Percentiles rank a stretch among this genome's conserved stretches.
These are phyloP conservation scores for Phytophthora kernoviae DNA, from an alignment of 352 stramenopile species.

Conservation along the genomic window DNA sequence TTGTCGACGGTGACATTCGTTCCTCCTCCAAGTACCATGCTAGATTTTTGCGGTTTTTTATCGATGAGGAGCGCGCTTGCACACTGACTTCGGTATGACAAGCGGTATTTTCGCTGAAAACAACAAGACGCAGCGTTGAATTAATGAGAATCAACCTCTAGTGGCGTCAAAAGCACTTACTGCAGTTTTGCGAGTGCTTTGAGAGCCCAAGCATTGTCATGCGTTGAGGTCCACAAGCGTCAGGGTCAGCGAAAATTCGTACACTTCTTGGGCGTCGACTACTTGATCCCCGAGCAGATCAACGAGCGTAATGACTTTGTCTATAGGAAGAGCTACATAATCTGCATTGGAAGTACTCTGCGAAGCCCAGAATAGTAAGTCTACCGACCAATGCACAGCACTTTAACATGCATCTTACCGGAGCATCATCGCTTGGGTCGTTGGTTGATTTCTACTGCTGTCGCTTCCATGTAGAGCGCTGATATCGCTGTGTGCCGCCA, in stretches of 20 bases:
- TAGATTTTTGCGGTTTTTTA: background rate
- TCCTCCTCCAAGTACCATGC: background rate
- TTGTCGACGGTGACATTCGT: constrained; percentile 27
- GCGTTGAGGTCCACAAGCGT: constrained; percentile 14
- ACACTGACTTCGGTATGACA: background rate
- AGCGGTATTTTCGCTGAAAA: constrained; percentile 14
- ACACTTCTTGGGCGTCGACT: constrained; percentile 56
- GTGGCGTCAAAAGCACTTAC: constrained; percentile 27
- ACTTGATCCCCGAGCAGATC: constrained; percentile 71
- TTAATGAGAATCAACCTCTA: background rate
- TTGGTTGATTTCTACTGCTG: background rate
- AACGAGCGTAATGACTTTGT: constrained; percentile 60
- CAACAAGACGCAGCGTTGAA: background rate
- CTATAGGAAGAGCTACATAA: constrained; percentile 25
- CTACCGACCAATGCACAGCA: too few species aligned
- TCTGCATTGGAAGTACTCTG: background rate
- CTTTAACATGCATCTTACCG: too few species aligned
- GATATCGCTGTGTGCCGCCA: too few species aligned
- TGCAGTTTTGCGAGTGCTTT: constrained; percentile 46
- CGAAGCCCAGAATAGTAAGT: too few species aligned
- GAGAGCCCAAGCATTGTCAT: constrained; percentile 54
- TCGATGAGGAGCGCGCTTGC: too few species aligned
- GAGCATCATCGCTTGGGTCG: too few species aligned
- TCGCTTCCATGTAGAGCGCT: too few species aligned
- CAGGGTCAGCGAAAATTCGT: constrained; percentile 44